Evolutionary conservation across 179 eudicot genomes (phyloP), one percentile per base, ranked within the genome.

Genomic region (Beta lomatogona): DNA sequence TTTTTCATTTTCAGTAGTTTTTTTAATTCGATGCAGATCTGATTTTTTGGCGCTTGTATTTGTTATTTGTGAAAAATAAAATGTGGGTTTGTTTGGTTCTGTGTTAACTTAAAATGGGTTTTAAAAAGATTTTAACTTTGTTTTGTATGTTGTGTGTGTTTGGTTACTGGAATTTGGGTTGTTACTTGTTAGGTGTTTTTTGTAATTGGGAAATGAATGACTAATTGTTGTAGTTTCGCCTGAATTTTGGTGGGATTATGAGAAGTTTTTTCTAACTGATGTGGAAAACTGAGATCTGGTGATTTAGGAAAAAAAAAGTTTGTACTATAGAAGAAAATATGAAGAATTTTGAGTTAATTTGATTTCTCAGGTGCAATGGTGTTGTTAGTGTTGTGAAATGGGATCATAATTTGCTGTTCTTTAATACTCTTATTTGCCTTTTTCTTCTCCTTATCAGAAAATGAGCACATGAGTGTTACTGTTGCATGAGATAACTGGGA

Each of bases 21-120:
- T 11, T 71, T 65, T 5, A 57, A 58, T 72, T 83, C 52, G 54
- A 61, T 79, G 46, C 48, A 73, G 77, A 75, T 85, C 79, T 77
- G 55, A n/a, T 75, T 81, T 21, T 74, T 73, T 52, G 11, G 58
- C 36, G 19, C 19, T 65, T 68, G 53, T 14, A 3, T 12, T 78
- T 55, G 52, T 54, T 44, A 59, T 21, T 84, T 89, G 75, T 44
- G 64, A 18, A 70, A 83, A 57, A 65, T 83, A 58, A 61, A 79
- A 21, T 80, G 83, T 80, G 86, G 72, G 80, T 68, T 79, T 75
- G 80, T 70, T 69, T 79, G 13, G 2, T 63, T 58, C 68, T 69
- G 71, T 16, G 69, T 60, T 73, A 61, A 53, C 15, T 50, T 64
- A 3, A 21, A 63, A 65, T 71, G 81, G 71, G 72, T 57, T 50